Base-by-base conservation (phyloP, 768 basidiomycete genomes). In the Suillus subaureus region DNA sequence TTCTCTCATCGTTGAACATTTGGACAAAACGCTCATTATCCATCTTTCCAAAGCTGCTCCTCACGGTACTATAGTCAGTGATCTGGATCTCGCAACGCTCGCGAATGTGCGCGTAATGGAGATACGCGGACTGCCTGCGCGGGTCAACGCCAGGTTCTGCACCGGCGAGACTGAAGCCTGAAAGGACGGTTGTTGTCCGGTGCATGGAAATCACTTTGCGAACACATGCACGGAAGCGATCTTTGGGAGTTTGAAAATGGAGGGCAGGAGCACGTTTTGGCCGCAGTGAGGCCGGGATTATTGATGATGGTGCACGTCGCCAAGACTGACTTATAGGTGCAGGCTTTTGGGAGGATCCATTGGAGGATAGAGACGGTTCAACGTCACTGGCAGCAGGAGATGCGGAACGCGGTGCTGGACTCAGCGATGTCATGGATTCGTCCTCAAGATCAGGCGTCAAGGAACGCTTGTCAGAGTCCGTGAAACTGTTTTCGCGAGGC, bases 141-240 rank as follows among this genome's bases (percentile, higher is more conserved):
- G 89, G 88, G 76, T 91, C 88, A 37, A 90, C 78, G 66, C 90
- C 90, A 13, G 89, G 90, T 71, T 92, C 90, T 16, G 87, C 90
- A 23, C 90, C 90, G 39, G 86, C 74, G 33, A 33, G 31, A 42
- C 79, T 75, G 3, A 78, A 77, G 15, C 76, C 71, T 15, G 69
- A 64, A 71, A 78, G 15, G 73, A 79, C 64, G 2, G 73, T 73
- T 28, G 86, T 82, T 42, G 86, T 84, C 21, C 85, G 85, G 66
- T 82, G 82, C 79, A 91, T 81, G 11, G 85, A 79, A 62, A 92
- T 89, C 54, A 91, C 82, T 74, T 86, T 89, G 64, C 82, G 83
- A 43, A 85, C 89, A 0, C 83, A 79, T 1, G 80, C 71, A 16
- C 85, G 81, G 74, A 91, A 90, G 47, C 78, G 79, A 21, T 87